Conservation (phyloP, 1,139 yeast species). For the Geotrichum phurueaensis region DNA sequence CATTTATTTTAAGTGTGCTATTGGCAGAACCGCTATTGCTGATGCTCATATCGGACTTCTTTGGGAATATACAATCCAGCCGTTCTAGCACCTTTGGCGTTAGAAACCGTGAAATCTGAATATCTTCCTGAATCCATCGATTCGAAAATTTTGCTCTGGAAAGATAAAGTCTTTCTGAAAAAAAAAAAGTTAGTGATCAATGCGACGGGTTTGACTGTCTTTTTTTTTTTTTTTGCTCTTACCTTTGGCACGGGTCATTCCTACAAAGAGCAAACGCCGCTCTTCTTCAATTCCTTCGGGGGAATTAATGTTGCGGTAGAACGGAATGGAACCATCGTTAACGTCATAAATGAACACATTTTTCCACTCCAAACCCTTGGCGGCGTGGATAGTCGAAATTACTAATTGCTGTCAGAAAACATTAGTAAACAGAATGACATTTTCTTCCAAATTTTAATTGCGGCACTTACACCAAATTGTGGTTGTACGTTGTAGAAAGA, state of each 20-base stretch:
- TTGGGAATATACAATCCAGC: background rate
- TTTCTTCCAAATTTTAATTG: background rate
- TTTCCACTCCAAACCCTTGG: slow-evolving; percentile 96
- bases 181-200: background rate
- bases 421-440: background rate
- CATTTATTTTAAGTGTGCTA: background rate
- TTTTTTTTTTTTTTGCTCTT: background rate
- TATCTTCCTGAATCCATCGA: background rate
- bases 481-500: slow-evolving; percentile 5
- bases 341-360: slow-evolving; percentile 58
- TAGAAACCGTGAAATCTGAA: slow-evolving; percentile 2
- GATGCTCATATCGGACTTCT: background rate
- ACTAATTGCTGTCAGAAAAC: slow-evolving; percentile 10
- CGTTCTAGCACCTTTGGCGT: background rate
- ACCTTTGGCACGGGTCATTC: slow-evolving; percentile 72
- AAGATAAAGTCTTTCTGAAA: background rate
- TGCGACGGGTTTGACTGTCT: background rate
- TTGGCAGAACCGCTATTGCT: background rate
- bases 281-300: slow-evolving; percentile 57
- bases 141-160: background rate
- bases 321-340: slow-evolving; percentile 34
- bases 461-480: slow-evolving; percentile 10
- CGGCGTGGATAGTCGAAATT: slow-evolving; percentile 77
- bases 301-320: slow-evolving; percentile 30
- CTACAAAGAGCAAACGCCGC: slow-evolving; percentile 79